Conservation (phyloP, 768 basidiomycete species). For the Lactarius tabidus region DNA sequence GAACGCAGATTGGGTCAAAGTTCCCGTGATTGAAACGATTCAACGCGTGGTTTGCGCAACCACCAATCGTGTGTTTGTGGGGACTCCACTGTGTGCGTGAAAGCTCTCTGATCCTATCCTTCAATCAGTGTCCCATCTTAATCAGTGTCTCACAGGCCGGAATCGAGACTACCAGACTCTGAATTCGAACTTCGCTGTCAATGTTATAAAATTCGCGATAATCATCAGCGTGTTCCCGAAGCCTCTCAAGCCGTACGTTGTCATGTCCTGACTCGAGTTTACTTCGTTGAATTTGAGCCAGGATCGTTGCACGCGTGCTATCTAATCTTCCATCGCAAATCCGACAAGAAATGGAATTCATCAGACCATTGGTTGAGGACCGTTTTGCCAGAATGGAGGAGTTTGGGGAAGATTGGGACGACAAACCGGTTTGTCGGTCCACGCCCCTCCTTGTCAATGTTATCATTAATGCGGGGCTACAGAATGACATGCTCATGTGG, state of each 20-base stretch:
- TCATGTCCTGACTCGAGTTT: neutral
- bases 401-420: neutral
- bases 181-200: neutral
- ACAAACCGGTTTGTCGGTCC: neutral
- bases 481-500: slow-evolving; percentile 43
- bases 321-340: neutral
- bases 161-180: neutral
- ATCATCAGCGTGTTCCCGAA: neutral
- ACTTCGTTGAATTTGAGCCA: neutral
- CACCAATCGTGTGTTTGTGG: neutral
- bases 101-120: neutral
- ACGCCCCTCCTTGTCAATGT: neutral
- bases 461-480: slow-evolving; percentile 7
- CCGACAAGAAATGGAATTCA: neutral
- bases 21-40: neutral
- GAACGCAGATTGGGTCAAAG: neutral
- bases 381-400: neutral
- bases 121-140: neutral
- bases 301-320: neutral
- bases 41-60: neutral
- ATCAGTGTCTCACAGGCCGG: neutral
- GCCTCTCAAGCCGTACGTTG: neutral
- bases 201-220: neutral
- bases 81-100: neutral
- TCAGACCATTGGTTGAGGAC: neutral